Conservation (phyloP, 2,329 filamentous ascomycete species). For the Scolecobasidium constrictum region DNA sequence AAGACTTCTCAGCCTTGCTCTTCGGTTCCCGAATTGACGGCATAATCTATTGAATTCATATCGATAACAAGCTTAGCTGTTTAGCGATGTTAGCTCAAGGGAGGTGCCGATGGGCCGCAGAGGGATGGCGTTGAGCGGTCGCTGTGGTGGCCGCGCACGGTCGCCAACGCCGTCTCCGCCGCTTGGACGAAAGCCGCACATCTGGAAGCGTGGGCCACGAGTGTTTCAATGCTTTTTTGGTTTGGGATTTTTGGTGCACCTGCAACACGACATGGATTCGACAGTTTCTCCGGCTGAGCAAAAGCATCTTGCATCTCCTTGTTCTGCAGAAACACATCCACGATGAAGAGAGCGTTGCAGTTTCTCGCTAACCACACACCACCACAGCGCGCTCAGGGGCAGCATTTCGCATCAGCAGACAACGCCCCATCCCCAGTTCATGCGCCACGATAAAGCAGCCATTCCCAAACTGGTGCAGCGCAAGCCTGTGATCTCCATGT, state of each 20-base stretch:
- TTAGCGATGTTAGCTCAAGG: too few relatives aligned
- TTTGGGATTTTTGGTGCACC: too few relatives aligned
- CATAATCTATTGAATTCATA: too few relatives aligned
- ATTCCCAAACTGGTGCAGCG: not conserved
- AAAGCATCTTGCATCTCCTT: not conserved
- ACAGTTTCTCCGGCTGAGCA: not conserved
- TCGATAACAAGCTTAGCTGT: too few relatives aligned
- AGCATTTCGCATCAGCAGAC: not conserved
- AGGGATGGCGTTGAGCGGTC: too few relatives aligned
- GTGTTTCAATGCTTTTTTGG: too few relatives aligned
- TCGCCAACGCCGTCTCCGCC: not conserved
- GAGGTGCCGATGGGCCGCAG: too few relatives aligned
- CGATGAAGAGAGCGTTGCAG: not conserved
- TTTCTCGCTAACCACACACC: not conserved
- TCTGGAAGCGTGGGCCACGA: not conserved
- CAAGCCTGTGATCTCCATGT: not conserved
- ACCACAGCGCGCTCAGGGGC: not conserved
- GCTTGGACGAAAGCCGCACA: not conserved
- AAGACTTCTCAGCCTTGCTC: too few relatives aligned
- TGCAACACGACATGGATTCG: not conserved
- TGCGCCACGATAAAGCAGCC: not conserved
- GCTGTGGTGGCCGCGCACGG: not conserved
- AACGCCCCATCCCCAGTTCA: not conserved
- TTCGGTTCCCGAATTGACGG: too few relatives aligned
- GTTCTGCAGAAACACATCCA: not conserved